Base-by-base conservation (phyloP, 1,284 basidiomycete genomes). In the Heterobasidion occidentale region DNA sequence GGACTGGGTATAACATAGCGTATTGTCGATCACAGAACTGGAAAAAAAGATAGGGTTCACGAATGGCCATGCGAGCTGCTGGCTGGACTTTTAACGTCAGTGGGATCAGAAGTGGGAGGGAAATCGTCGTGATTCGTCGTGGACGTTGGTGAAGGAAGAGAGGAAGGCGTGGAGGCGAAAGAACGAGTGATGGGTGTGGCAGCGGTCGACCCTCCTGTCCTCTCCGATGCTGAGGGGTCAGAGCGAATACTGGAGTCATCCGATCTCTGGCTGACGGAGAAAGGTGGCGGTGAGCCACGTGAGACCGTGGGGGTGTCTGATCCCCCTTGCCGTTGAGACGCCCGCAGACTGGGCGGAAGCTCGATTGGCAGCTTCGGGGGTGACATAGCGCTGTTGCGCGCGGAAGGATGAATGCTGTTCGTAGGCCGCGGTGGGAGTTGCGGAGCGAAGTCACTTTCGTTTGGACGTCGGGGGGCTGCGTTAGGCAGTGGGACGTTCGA, bases 381-480 rank as follows among this genome's bases (percentile, higher is more conserved):
- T 19, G 8, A 27, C 33, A 49, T 33, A 7, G 19, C 47, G 12
- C 15, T 48, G 49, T 53, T 51, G 46, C 60, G 57, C 35, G 57
- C n/a, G 38, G 56, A 35, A 15, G 88, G 88, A 62, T 91, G 88
- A 50, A 91, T 90, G 63, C 87, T 90, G 54, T 77, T 78, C n/a
- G 77, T 72, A 3, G 88, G 88, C 36, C 84, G 77, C 3, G 78
- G 65, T 14, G 89, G 88, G 14, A 90, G 73, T 45, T 77, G 75
- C 1, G 89, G 89, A 0, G 83, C 77, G 62, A 91, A 91, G 67
- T 91, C 88, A 36, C 36, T 53, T 17, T 52, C 52, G 52, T 15
- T 20, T 7, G 52, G 12, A 67, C 36, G 62, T 67, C 6, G 67
- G 60, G 27, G 27, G 5, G 20, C 64, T 63, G 17, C 20, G n/a